Evolutionary conservation across 805 yeast species (phyloP), one percentile per base, ranked within the genome.

Genomic region (Candida suzukii): DNA sequence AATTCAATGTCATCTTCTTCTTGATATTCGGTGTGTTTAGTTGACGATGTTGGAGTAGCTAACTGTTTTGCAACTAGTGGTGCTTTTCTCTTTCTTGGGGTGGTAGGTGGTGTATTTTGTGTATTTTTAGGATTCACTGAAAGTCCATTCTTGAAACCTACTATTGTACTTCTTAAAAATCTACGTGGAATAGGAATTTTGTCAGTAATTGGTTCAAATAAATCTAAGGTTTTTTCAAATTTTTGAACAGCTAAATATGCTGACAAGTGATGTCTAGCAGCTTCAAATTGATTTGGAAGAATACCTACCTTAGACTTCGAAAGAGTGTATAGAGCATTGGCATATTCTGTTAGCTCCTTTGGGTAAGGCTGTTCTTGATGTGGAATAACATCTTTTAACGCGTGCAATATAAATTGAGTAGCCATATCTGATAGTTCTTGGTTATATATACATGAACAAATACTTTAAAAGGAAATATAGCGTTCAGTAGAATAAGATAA

Each of bases 201-300:
- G 37, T 68, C 70, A 29, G 65, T 39, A 27, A 63, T 63, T 7
- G 83, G 84, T 3, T 63, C 62, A 1, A 82, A 73, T 9, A 78
- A 62, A 3, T 67, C 58, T 34, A 74, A 61, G 28, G 60, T 60
- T 11, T 63, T 60, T 12, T 63, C 61, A 34, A 73, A 68, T 46
- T 68, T 67, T 43, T 77, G 78, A 13, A 73, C 72, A 0, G 85
- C 81, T 20, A 82, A 54, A 46, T 64, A 75, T 5, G 88, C 83
- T 56, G 88, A 79, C 12, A 84, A 56, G 54, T 83, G 90, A 41
- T 70, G 71, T 41, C 91, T 64, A 2, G 87, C 88, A 2, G 73
- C 63, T 47, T 83, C 90, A 39, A 77, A 74, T 31, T 68, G 68
- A 21, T 70, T 68, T 13, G 75, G 70, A 19, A 83, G 56, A 2